Evolutionary conservation across 2,329 filamentous ascomycete genomes (phyloP).

Genomic region (Stagonosporopsis cucurbitacearum): DNA sequence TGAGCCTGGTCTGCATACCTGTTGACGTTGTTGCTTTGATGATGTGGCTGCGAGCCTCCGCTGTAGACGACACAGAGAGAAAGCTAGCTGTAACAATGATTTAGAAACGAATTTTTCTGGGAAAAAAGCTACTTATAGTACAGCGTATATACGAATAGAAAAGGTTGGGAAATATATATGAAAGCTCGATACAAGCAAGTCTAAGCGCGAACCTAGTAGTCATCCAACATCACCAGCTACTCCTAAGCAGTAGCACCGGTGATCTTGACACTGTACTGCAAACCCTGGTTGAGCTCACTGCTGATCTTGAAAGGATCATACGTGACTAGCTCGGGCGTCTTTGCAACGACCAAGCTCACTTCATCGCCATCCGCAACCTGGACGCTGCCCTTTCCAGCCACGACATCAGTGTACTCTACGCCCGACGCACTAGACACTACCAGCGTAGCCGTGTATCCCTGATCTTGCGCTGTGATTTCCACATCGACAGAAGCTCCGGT

Average conservation of each 20-base stretch:
- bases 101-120: too few species aligned
- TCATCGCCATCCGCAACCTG: constrained; percentile 16
- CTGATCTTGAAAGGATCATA: constrained; percentile 23
- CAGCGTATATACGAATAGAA: too few species aligned
- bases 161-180: neutral
- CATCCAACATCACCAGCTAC: too few species aligned
- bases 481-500: constrained; percentile 35
- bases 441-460: constrained; percentile 21
- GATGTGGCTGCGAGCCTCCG: too few species aligned
- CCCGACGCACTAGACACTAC: constrained; percentile 9
- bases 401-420: constrained; percentile 22
- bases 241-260: constrained; percentile 14
- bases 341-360: constrained; percentile 20
- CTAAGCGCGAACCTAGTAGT: too few species aligned
- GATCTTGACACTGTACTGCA: constrained; percentile 21
- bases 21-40: too few species aligned
- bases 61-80: too few species aligned
- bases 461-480: constrained; percentile 8
- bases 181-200: neutral
- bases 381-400: constrained; percentile 12
- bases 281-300: constrained; percentile 13
- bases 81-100: too few species aligned
- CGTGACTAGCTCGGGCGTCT: constrained; percentile 20
- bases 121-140: too few species aligned
- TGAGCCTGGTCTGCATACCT: neutral